phyloP scores from a whole-genome alignment of 164 flowering plant genomes.

The Macadamia tetraphylla region DNA sequence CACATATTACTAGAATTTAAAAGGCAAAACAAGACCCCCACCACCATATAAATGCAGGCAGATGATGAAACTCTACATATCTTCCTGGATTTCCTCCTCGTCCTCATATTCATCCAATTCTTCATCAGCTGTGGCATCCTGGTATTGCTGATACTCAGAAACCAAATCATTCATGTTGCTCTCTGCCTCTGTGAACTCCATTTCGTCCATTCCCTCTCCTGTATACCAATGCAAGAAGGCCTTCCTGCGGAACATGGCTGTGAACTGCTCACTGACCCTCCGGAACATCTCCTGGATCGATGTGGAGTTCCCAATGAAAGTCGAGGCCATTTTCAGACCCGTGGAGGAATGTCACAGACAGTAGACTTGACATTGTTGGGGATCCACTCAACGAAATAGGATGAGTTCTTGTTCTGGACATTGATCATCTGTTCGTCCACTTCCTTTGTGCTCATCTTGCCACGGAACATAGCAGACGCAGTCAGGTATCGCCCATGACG shows the following conservation, averaged over 20 bases:
- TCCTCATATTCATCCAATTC: constrained; percentile 24
- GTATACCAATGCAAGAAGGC: constrained; percentile 43
- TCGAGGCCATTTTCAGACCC: constrained; percentile 44
- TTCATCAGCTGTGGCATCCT: constrained; percentile 37
- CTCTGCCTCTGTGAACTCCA: constrained; percentile 31
- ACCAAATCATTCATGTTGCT: constrained; percentile 39
- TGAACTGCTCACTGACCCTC: constrained; percentile 46
- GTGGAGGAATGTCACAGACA: constrained; percentile 46
- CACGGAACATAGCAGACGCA: constrained; percentile 50
- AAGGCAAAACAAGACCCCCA: neutral
- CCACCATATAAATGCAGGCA: neutral
- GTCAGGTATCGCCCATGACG: constrained; percentile 46
- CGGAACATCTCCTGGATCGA: constrained; percentile 38
- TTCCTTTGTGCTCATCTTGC: constrained; percentile 39
- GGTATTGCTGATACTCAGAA: constrained; percentile 39
- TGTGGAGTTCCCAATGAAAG: constrained; percentile 42
- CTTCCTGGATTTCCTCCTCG: constrained; percentile 21
- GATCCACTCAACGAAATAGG: constrained; percentile 42
- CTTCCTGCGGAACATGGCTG: constrained; percentile 50
- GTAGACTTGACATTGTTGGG: constrained; percentile 49
- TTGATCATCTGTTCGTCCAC: constrained; percentile 33
- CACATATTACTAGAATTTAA: neutral
- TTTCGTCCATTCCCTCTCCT: constrained; percentile 29
- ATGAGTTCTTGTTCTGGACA: constrained; percentile 43
- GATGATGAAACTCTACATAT: neutral